phyloP scores from a whole-genome alignment of 2,329 filamentous ascomycete genomes.

The Aspergillus arachidicola region DNA sequence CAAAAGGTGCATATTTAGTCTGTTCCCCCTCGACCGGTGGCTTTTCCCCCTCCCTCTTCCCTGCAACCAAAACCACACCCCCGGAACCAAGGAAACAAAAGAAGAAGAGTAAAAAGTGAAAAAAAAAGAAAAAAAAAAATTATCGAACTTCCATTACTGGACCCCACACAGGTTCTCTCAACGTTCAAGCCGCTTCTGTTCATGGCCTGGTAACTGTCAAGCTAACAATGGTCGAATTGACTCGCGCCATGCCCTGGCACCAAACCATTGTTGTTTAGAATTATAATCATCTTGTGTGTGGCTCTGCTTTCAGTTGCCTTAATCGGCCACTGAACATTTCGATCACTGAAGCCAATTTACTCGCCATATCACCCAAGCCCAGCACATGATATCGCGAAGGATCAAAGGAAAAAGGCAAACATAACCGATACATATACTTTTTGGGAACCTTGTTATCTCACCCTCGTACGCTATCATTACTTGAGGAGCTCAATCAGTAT shows the following conservation, averaged over 20 bases:
- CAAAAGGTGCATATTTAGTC: constrained; percentile 18
- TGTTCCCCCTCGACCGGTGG: constrained; percentile 13
- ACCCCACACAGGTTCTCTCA: constrained; percentile 10
- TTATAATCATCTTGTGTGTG: background rate
- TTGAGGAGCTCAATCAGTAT: background rate
- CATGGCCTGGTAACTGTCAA: constrained; percentile 1
- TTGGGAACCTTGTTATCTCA: background rate
- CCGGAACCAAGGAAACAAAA: constrained; percentile 18
- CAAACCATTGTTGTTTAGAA: background rate
- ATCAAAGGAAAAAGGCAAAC: background rate
- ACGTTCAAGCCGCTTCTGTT: constrained; percentile 3
- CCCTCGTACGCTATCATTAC: background rate
- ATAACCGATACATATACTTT: background rate
- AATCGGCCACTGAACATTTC: background rate
- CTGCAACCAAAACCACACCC: constrained; percentile 38
- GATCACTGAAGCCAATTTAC: background rate
- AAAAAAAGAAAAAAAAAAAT: background rate
- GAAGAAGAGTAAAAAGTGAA: background rate
- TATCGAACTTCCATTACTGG: constrained; percentile 11
- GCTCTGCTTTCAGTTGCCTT: background rate
- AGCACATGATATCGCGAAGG: background rate
- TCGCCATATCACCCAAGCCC: background rate
- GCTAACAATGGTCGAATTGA: constrained; percentile 17
- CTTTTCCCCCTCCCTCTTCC: constrained; percentile 19
- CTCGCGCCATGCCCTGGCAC: constrained; percentile 1